Evolutionary conservation across 352 stramenopile genomes (phyloP).

Genomic region (Thraustochytrium striatum): DNA sequence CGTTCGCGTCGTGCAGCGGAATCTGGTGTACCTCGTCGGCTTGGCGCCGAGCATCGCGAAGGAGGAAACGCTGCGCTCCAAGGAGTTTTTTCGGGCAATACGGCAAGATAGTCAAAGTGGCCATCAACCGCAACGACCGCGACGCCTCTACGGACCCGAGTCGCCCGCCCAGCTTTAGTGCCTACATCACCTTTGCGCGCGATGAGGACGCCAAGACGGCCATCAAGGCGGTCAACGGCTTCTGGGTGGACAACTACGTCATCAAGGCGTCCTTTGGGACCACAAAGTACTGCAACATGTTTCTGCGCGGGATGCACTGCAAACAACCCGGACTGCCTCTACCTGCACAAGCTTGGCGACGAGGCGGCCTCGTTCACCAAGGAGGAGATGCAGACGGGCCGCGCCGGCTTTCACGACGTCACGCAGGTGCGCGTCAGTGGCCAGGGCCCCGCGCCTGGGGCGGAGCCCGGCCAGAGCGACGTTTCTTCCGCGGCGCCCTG

Average conservation of each 20-base stretch:
- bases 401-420: constrained; percentile 47
- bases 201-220: constrained; percentile 80
- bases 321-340: constrained; percentile 89
- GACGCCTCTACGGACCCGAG: constrained; percentile 60
- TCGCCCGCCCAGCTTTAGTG: constrained; percentile 63
- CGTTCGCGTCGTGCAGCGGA: constrained; percentile 84
- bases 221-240: constrained; percentile 84
- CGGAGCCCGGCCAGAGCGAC: no score
- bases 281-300: constrained; percentile 93
- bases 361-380: constrained; percentile 88
- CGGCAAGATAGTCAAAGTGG: constrained; percentile 84
- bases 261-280: constrained; percentile 80
- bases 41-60: constrained; percentile 74
- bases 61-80: constrained; percentile 72
- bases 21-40: constrained; percentile 89
- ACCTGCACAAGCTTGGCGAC: constrained; percentile 84
- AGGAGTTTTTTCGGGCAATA: constrained; percentile 87
- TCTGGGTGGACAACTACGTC: constrained; percentile 71
- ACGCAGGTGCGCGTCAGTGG: constrained; percentile 40
- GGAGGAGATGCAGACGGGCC: constrained; percentile 71
- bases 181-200: constrained; percentile 86
- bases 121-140: constrained; percentile 73
- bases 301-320: constrained; percentile 79
- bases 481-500: no score
- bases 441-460: background rate